These are phyloP conservation scores for Fragaria ananassa DNA, from an alignment of 306 rosid genomes.

Conservation along the genomic window DNA sequence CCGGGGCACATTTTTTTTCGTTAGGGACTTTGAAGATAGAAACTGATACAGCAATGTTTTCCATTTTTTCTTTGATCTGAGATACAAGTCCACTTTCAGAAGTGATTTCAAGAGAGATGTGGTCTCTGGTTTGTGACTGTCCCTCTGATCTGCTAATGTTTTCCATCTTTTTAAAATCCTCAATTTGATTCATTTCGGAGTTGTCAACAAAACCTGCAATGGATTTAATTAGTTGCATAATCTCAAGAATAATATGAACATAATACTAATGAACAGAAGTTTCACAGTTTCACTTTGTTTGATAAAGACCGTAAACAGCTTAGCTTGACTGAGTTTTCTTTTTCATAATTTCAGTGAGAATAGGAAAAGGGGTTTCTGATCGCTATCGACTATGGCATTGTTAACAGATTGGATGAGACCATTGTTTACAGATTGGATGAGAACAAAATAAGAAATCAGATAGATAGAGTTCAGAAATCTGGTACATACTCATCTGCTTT, in stretches of 20 bases:
- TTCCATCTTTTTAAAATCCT: conserved; percentile 18
- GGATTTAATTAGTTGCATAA: neutral
- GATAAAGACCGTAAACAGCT: neutral
- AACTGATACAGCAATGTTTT: conserved; percentile 29
- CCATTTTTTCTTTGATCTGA: conserved; percentile 43
- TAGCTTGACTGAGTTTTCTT: neutral
- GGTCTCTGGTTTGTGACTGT: conserved; percentile 2
- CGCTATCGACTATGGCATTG: neutral
- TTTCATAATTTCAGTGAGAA: neutral
- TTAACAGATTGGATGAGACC: neutral
- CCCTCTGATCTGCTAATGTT: conserved; percentile 2
- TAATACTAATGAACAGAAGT: neutral
- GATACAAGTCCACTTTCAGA: conserved; percentile 29
- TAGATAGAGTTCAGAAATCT: neutral
- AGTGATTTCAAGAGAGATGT: conserved; percentile 14
- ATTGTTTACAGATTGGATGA: neutral
- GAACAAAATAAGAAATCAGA: neutral
- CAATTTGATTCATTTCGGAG: neutral
- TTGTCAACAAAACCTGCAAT: conserved; percentile 1
- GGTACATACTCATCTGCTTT: neutral
- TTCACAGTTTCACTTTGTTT: neutral
- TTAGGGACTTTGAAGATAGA: conserved; percentile 44
- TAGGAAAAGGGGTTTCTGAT: neutral
- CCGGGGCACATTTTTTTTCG: conserved; percentile 23
- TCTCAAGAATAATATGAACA: neutral